Evolutionary conservation across 768 basidiomycete genomes (phyloP).

Genomic region (Hypholoma sublateritium): DNA sequence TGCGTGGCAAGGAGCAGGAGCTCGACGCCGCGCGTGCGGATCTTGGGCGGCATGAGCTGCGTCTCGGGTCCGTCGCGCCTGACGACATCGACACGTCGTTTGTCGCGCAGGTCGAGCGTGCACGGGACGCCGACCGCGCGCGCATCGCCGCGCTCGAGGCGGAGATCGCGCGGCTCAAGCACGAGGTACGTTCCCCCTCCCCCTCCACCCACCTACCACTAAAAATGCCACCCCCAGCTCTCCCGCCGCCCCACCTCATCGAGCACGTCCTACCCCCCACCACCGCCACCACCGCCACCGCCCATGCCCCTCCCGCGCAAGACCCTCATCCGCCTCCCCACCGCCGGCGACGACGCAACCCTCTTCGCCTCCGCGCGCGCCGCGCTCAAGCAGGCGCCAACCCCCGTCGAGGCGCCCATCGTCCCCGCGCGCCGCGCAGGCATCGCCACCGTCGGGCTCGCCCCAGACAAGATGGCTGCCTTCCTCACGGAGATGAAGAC

Average conservation of each 20-base stretch:
- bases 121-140: constrained; percentile 57
- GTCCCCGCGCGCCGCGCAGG: constrained; percentile 45
- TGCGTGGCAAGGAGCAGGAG: constrained; percentile 65
- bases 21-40: constrained; percentile 54
- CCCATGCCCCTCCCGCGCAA: constrained; percentile 35
- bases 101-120: constrained; percentile 33
- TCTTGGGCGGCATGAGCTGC: constrained; percentile 43
- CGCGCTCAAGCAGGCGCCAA: constrained; percentile 55
- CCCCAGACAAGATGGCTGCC: constrained; percentile 81
- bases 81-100: constrained; percentile 31
- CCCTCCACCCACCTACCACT: background rate
- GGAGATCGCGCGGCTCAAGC: constrained; percentile 59
- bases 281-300: constrained; percentile 44
- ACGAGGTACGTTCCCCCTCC: constrained; percentile 43
- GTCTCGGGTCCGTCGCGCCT: constrained; percentile 35
- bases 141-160: constrained; percentile 64
- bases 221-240: constrained; percentile 35
- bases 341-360: constrained; percentile 26
- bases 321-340: constrained; percentile 31
- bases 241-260: constrained; percentile 34
- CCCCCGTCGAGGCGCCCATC: constrained; percentile 68
- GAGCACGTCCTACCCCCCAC: constrained; percentile 26
- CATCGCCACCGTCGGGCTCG: constrained; percentile 69
- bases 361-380: constrained; percentile 65
- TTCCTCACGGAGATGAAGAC: constrained; percentile 82